Evolutionary conservation across 2,329 filamentous ascomycete genomes (phyloP).

Genomic region (Apiospora koreana): DNA sequence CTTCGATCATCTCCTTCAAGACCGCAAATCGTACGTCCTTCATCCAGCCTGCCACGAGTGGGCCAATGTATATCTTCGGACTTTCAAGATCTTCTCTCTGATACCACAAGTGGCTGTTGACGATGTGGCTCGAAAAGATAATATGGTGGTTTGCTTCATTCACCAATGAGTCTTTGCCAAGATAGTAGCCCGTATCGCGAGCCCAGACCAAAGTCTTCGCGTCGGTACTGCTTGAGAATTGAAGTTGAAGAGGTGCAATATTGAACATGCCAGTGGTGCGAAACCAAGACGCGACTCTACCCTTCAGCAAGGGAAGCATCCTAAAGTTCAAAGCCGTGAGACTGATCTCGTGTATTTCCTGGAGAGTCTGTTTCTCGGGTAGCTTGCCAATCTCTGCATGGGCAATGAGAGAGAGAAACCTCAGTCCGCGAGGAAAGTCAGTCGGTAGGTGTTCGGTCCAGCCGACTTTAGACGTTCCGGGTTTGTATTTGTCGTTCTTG

Average conservation of each 20-base stretch:
- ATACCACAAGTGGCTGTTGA: not conserved
- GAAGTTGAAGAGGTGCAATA: too few species aligned
- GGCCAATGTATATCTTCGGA: not conserved
- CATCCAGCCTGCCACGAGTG: too few species aligned
- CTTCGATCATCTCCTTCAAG: not conserved
- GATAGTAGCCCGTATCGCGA: too few species aligned
- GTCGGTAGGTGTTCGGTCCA: not conserved
- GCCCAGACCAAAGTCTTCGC: not conserved
- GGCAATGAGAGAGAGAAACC: not conserved
- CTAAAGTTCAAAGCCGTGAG: rapidly evolving
- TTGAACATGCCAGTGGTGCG: too few species aligned
- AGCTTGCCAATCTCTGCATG: not conserved
- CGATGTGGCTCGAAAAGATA: not conserved
- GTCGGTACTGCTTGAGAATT: too few species aligned
- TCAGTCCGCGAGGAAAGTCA: not conserved
- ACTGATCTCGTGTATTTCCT: not conserved
- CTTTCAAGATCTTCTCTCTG: not conserved
- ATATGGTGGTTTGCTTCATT: not conserved
- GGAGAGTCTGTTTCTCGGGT: not conserved
- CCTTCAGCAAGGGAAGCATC: not conserved
- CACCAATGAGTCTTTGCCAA: not conserved
- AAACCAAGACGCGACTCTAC: not conserved
- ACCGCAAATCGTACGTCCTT: too few species aligned
- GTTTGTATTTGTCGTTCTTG: not conserved
- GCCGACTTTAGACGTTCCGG: not conserved